Conservation (phyloP, 129 eudicot species). For the Chrysanthemum seticuspe region DNA sequence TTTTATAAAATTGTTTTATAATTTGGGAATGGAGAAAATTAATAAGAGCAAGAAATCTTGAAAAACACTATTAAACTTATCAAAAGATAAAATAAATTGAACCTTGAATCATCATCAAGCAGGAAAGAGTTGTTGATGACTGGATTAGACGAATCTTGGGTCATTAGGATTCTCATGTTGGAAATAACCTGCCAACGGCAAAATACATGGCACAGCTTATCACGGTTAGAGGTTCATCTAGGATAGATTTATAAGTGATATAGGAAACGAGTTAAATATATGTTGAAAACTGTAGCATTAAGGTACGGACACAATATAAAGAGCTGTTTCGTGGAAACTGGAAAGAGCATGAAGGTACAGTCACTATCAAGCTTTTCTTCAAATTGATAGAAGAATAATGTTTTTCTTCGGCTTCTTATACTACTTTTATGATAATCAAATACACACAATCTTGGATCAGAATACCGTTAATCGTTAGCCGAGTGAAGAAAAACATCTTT, state of each 20-base stretch:
- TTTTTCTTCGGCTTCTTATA: too few species aligned
- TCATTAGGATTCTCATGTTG: constrained; percentile 77
- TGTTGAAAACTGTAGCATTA: not conserved
- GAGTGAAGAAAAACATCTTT: too few species aligned
- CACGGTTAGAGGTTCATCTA: not conserved
- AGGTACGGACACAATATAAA: not conserved
- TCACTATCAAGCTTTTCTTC: too few species aligned
- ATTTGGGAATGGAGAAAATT: not conserved
- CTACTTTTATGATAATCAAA: too few species aligned
- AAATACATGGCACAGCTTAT: not conserved
- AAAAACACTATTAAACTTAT: not conserved
- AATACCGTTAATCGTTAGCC: too few species aligned
- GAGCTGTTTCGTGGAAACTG: not conserved
- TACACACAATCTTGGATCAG: too few species aligned
- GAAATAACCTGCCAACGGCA: constrained; percentile 58
- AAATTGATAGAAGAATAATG: too few species aligned
- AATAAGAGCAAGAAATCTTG: not conserved
- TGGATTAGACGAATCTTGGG: constrained; percentile 86
- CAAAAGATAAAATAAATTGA: not conserved
- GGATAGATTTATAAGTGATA: not conserved
- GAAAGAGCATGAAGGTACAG: too few species aligned
- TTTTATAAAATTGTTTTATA: not conserved
- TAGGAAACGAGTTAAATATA: not conserved
- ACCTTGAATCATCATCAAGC: constrained; percentile 94
- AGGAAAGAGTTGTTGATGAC: constrained; percentile 75